A percentile compares a stretch with the other conserved stretches of the same genome.
Conservation (phyloP, 83 land plant species). For the Picea engelmannii region DNA sequence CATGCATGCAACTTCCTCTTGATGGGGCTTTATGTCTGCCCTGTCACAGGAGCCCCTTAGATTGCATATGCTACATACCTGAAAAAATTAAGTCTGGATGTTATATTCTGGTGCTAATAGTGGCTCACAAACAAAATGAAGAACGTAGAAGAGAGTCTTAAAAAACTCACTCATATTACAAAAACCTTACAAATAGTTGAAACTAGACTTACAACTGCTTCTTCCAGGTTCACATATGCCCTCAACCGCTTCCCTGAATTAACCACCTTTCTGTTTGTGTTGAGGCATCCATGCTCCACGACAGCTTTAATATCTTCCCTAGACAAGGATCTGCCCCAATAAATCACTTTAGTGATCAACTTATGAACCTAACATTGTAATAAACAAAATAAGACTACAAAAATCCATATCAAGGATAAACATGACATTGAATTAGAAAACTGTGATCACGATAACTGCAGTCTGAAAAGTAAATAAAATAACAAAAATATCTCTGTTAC, state of each 20-base stretch:
- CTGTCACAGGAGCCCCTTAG: conserved; percentile 65
- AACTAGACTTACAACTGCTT: conserved; percentile 56
- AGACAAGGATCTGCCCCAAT: conserved; percentile 47
- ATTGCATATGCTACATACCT: conserved; percentile 70
- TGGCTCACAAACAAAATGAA: background rate
- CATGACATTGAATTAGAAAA: background rate
- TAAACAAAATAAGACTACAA: background rate
- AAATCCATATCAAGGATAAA: background rate
- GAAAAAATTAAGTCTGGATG: background rate
- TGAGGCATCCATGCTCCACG: conserved; percentile 65
- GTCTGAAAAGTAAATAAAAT: too few relatives aligned
- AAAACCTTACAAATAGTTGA: background rate
- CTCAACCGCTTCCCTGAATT: conserved; percentile 75
- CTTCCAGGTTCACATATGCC: conserved; percentile 49
- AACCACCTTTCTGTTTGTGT: conserved; percentile 50
- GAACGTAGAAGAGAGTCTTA: background rate
- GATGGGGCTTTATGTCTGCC: conserved; percentile 45
- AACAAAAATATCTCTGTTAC: too few relatives aligned
- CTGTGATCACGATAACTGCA: background rate
- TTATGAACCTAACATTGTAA: background rate
- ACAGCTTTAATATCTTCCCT: conserved; percentile 39
- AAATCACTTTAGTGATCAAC: background rate
- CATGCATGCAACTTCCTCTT: conserved; percentile 52
- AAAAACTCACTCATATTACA: too few relatives aligned
- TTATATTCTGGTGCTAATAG: background rate